Conservation (phyloP, 1,284 basidiomycete species). For the Caloboletus inedulis region DNA sequence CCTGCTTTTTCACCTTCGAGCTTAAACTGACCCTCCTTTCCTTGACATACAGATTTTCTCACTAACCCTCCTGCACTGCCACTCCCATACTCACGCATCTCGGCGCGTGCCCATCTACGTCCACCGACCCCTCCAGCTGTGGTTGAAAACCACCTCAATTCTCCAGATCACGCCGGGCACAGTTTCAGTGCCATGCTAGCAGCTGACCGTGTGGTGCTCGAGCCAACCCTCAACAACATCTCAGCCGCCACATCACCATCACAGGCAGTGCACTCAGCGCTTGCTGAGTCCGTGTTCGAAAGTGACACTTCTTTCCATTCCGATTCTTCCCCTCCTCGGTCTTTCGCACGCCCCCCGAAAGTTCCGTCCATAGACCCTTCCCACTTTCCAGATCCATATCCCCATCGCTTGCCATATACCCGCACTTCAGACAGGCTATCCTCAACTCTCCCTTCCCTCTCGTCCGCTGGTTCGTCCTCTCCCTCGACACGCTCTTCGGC, state of each 20-base stretch:
- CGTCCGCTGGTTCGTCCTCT: conserved; percentile 64
- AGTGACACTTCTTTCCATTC: conserved; percentile 39
- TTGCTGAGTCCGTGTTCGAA: conserved; percentile 38
- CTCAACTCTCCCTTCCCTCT: conserved; percentile 54
- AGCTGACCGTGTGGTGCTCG: conserved; percentile 14
- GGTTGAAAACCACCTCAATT: conserved; percentile 21
- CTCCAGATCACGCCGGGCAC: conserved; percentile 9
- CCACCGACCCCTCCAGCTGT: conserved; percentile 30
- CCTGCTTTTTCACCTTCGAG: conserved; percentile 2
- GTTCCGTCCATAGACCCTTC: conserved; percentile 53
- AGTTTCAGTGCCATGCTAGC: conserved; percentile 21
- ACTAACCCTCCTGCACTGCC: conserved; percentile 31
- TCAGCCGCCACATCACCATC: conserved; percentile 15
- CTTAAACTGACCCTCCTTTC: conserved; percentile 17
- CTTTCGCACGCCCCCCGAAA: conserved; percentile 48
- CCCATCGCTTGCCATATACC: conserved; percentile 31
- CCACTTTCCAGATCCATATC: conserved; percentile 54
- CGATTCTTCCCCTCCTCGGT: conserved; percentile 37
- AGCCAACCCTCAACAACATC: conserved; percentile 7
- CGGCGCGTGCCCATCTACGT: conserved; percentile 31
- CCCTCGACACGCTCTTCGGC: conserved; percentile 73
- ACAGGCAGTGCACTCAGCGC: conserved; percentile 19
- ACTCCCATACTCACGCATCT: conserved; percentile 33
- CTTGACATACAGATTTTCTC: conserved; percentile 28
- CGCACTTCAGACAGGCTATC: conserved; percentile 38